Evolutionary conservation across 805 yeast genomes (phyloP).

Genomic region (Wickerhamiella domercqiae): DNA sequence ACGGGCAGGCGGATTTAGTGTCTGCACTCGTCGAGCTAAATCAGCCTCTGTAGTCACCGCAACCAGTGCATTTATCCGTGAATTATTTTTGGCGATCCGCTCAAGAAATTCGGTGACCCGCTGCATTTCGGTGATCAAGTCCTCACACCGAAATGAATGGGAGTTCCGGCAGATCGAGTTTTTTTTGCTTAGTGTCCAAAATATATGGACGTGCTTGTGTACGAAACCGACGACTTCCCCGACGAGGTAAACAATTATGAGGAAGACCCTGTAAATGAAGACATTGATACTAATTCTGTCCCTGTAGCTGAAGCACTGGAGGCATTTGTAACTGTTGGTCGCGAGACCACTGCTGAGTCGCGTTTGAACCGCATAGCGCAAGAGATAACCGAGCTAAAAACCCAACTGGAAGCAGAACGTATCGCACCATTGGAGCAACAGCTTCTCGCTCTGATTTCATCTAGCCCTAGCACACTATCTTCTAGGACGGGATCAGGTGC

Average conservation of each 20-base stretch:
- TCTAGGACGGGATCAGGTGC: not conserved
- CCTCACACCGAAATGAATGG: not conserved
- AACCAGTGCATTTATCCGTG: conserved; percentile 20
- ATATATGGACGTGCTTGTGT: not conserved
- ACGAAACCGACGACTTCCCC: conserved; percentile 3
- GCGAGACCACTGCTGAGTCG: not conserved
- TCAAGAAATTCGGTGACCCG: conserved; percentile 15
- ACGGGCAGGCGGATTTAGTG: not conserved
- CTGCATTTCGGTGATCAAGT: conserved; percentile 2
- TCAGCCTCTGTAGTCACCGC: conserved; percentile 13
- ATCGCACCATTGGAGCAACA: not conserved
- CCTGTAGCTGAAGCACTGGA: not conserved
- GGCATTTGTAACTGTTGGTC: conserved; percentile 3
- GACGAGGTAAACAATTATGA: not conserved
- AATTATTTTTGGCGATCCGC: conserved; percentile 18
- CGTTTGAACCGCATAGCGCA: not conserved
- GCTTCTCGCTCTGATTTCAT: not conserved
- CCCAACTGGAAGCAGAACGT: not conserved
- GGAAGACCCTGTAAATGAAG: not conserved
- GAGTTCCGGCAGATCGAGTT: not conserved
- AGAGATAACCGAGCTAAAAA: conserved; percentile 1
- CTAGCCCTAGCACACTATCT: not conserved
- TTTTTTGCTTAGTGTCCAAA: not conserved
- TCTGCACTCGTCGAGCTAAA: conserved; percentile 9
- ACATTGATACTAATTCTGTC: not conserved